Percentiles rank a stretch among this genome's conserved stretches.
These are phyloP conservation scores for Chaetomiaceae sp. DNA, from an alignment of 2,329 filamentous ascomycete genomes.

Conservation along the genomic window DNA sequence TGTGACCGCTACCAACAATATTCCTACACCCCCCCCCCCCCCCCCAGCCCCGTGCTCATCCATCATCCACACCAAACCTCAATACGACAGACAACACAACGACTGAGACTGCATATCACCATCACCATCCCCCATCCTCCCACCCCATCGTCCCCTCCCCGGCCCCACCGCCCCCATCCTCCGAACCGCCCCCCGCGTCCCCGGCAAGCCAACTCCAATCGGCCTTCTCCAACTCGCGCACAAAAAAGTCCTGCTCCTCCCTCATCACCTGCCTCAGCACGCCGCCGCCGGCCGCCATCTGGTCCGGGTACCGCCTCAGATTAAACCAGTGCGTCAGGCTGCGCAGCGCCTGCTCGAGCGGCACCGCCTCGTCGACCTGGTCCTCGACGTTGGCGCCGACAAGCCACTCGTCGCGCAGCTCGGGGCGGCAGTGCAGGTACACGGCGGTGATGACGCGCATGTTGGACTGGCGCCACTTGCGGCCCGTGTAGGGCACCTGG, in stretches of 20 bases:
- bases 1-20: too few species aligned
- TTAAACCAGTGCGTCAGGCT: constrained; percentile 95
- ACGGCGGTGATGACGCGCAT: constrained; percentile 99
- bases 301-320: constrained; percentile 72
- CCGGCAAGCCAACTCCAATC: constrained; percentile 38
- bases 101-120: background rate
- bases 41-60: too few species aligned
- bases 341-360: constrained; percentile 83
- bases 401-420: constrained; percentile 92
- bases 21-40: too few species aligned
- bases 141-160: background rate
- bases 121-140: constrained; percentile 7
- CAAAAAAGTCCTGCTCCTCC: constrained; percentile 76
- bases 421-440: constrained; percentile 87
- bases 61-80: too few species aligned
- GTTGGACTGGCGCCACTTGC: constrained; percentile 96
- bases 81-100: too few species aligned
- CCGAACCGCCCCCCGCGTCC: background rate
- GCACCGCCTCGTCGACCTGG: constrained; percentile 88
- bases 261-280: constrained; percentile 64
- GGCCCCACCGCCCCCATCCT: background rate
- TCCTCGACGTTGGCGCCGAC: constrained; percentile 86
- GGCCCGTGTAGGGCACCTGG: constrained; percentile 94
- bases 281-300: constrained; percentile 48
- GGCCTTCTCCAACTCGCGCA: constrained; percentile 69